Evolutionary conservation across 2,329 filamentous ascomycete species (phyloP).

Genomic region (Onygenales sp.): DNA sequence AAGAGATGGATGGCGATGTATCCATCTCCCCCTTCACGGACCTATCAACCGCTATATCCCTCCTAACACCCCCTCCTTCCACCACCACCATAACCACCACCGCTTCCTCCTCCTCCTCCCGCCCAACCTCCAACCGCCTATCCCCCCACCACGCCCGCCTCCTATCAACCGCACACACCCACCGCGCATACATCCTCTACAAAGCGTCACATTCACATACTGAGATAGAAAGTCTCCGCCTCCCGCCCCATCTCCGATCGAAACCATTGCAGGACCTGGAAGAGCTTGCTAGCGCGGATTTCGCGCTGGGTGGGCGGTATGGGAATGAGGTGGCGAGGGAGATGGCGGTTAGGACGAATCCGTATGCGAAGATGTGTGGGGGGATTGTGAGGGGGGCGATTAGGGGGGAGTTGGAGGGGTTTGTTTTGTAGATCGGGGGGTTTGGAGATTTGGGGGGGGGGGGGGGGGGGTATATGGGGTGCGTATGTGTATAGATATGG

Average conservation of each 20-base stretch:
- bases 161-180: slow-evolving; percentile 46
- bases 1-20: not conserved
- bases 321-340: slow-evolving; percentile 49
- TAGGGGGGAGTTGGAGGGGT: slow-evolving; percentile 41
- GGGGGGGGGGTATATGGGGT: not conserved
- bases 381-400: slow-evolving; percentile 53
- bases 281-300: slow-evolving; percentile 47
- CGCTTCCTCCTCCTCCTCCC: slow-evolving; percentile 13
- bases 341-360: slow-evolving; percentile 52
- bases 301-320: slow-evolving; percentile 44
- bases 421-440: not conserved
- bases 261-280: slow-evolving; percentile 37
- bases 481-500: too few species aligned
- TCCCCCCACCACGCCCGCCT: slow-evolving; percentile 41
- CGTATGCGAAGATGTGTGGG: slow-evolving; percentile 54
- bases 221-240: not conserved
- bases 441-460: not conserved
- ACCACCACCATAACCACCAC: slow-evolving; percentile 26
- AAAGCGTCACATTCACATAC: slow-evolving; percentile 19
- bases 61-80: slow-evolving; percentile 32
- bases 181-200: slow-evolving; percentile 39
- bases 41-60: slow-evolving; percentile 35
- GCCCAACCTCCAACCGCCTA: not conserved
- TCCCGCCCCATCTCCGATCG: slow-evolving; percentile 22
- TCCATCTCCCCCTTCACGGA: slow-evolving; percentile 23